Conservation (phyloP, 768 basidiomycete species). For the Tricholomella constricta region DNA sequence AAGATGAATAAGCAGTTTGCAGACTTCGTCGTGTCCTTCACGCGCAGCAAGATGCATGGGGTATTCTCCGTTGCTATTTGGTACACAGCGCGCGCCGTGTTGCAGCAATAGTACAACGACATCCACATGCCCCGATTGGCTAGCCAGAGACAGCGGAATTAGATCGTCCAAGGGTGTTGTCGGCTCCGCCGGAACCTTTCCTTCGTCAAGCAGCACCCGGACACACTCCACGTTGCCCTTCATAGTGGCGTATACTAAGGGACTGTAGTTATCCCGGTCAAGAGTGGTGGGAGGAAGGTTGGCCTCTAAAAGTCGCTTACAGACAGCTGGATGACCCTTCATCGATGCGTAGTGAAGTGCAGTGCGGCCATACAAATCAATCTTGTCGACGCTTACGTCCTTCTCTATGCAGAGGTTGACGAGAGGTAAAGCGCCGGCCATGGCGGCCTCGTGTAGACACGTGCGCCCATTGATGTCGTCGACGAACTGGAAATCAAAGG, state of each 20-base stretch:
- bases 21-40: slow-evolving; percentile 88
- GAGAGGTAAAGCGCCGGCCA: slow-evolving; percentile 76
- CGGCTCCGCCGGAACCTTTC: slow-evolving; percentile 65
- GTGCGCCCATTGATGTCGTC: slow-evolving; percentile 98
- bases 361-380: slow-evolving; percentile 90
- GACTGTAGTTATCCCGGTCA: slow-evolving; percentile 93
- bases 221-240: slow-evolving; percentile 85
- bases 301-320: slow-evolving; percentile 72
- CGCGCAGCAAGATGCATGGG: slow-evolving; percentile 95
- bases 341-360: slow-evolving; percentile 96
- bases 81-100: slow-evolving; percentile 73
- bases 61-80: slow-evolving; percentile 96
- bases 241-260: slow-evolving; percentile 92
- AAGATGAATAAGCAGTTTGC: slow-evolving; percentile 68
- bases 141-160: slow-evolving; percentile 87
- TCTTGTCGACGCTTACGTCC: slow-evolving; percentile 67
- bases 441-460: slow-evolving; percentile 91
- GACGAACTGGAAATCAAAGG: slow-evolving; percentile 89
- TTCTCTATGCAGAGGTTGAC: slow-evolving; percentile 80
- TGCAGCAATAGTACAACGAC: slow-evolving; percentile 78
- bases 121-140: slow-evolving; percentile 84
- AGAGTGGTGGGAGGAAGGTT: slow-evolving; percentile 64
- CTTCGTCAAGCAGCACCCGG: slow-evolving; percentile 73
- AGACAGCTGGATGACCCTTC: slow-evolving; percentile 81
- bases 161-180: slow-evolving; percentile 64